Conservation (phyloP, 179 eudicot genomes). For the Camellia oleifera region DNA sequence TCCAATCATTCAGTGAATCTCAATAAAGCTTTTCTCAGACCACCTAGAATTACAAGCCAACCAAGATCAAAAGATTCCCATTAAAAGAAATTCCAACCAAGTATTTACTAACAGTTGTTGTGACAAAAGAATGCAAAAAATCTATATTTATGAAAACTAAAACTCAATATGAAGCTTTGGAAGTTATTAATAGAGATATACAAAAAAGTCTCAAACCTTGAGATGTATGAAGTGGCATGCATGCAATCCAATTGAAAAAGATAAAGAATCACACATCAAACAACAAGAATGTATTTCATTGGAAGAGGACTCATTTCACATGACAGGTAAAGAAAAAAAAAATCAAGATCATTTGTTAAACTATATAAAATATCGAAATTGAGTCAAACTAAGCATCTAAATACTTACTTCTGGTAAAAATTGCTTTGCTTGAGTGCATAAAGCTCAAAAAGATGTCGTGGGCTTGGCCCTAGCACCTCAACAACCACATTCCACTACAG, state of each 20-base stretch:
- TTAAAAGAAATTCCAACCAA: neutral
- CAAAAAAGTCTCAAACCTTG: neutral
- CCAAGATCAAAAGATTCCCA: neutral
- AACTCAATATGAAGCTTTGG: neutral
- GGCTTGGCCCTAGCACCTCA: slow-evolving; percentile 79
- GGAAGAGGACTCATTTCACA: neutral
- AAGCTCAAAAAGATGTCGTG: slow-evolving; percentile 92
- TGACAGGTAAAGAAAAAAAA: neutral
- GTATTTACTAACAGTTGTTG: neutral
- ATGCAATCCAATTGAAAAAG: neutral
- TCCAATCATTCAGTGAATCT: neutral
- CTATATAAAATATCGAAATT: neutral
- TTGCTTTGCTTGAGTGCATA: slow-evolving; percentile 81
- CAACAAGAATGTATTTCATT: neutral
- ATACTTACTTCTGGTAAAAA: slow-evolving; percentile 58
- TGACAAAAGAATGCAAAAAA: neutral
- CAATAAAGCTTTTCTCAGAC: too few species aligned
- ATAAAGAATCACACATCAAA: neutral
- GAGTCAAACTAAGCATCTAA: slow-evolving; percentile 9
- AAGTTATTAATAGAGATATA: neutral
- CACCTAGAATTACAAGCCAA: neutral
- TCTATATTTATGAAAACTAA: neutral
- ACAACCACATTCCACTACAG: slow-evolving; percentile 68
- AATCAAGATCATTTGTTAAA: neutral
- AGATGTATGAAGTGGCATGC: neutral